A percentile compares a stretch with the other conserved stretches of the same genome.
Conservation (phyloP, 2,329 filamentous ascomycete species). For the Leptographium radiaticola region DNA sequence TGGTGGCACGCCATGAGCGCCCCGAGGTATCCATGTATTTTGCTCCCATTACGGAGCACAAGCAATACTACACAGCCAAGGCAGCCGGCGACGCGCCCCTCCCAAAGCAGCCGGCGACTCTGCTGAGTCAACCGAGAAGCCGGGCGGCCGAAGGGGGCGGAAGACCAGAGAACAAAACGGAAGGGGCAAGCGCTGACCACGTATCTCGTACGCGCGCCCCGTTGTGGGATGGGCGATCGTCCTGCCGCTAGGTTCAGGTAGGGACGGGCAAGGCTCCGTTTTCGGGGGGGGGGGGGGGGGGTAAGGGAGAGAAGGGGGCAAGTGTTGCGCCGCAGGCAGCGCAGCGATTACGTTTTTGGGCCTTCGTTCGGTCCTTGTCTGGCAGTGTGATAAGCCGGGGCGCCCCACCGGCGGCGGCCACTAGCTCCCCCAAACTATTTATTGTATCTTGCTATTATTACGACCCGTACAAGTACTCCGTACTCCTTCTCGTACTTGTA, state of each 20-base stretch:
- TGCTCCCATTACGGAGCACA: background rate
- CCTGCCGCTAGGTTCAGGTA: background rate
- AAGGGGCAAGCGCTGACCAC: background rate
- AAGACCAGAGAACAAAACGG: background rate
- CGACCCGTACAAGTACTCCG: too few species aligned
- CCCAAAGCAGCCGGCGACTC: background rate
- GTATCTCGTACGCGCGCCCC: background rate
- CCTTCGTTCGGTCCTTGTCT: background rate
- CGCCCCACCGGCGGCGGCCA: too few species aligned
- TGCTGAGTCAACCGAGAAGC: background rate
- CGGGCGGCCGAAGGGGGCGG: background rate
- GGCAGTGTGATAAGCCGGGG: too few species aligned
- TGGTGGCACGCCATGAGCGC: too few species aligned
- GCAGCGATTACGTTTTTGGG: background rate
- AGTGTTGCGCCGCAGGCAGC: background rate
- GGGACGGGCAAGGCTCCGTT: slow-evolving; percentile 3
- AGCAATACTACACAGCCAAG: background rate
- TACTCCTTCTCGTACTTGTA: background rate
- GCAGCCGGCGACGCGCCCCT: too few species aligned
- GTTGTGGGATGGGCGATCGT: background rate
- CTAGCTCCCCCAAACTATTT: too few species aligned
- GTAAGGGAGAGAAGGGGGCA: background rate
- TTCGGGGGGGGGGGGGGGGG: background rate
- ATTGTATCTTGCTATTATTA: too few species aligned
- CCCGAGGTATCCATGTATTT: too few species aligned